Base-by-base conservation (phyloP, 2,329 filamentous ascomycete species). In the Nigrospora oryzae region DNA sequence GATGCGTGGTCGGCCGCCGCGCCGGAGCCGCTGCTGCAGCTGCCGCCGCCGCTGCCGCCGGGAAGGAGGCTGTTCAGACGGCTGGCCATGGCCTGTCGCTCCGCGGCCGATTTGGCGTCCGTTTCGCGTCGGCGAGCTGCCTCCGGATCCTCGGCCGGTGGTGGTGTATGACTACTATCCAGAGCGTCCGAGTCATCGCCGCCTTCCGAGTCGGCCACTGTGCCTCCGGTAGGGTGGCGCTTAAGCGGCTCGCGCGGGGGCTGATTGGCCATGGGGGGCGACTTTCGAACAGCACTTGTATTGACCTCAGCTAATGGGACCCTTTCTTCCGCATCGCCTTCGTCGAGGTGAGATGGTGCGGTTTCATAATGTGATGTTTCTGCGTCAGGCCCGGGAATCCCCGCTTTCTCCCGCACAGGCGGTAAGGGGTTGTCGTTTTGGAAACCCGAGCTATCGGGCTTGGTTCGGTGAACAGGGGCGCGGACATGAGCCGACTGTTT, bases 201-300 rank as follows among this genome's bases (percentile, higher is more conserved):
- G 8, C 49, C 65, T 40, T 71, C 67, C 3, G 72, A 75, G 51
- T 68, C 67, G n/a, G 63, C 64, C 12, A 71, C 56, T 46, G 69
- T 66, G 48, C 63, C 57, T 41, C 49, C 57, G 2, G 55, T 67
- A 2, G 57, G 53, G 16, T 66, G 59, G 7, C 66, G 57, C 38
- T 55, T 55, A 1, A 67, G 45, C 0, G 56, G 49, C 36, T 61
- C 57, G 16, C 56, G 50, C 14, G 53, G 42, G 2, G 41, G 43
- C 42, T 7, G 53, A 52, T 43, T 63, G 67, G 55, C 47, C 5
- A 61, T 61, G 1, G 64, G 60, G 1, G 65, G 57, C 2, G 67
- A 62, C 41, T 66, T 68, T 54, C 74, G 73, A 5, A 72, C 57
- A 0, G 61, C 59, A 40, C 63, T 67, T 10, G 60, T 60, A 5